These are phyloP conservation scores for Helianthus tuberosus DNA, from an alignment of 129 eudicot species.

Conservation along the genomic window DNA sequence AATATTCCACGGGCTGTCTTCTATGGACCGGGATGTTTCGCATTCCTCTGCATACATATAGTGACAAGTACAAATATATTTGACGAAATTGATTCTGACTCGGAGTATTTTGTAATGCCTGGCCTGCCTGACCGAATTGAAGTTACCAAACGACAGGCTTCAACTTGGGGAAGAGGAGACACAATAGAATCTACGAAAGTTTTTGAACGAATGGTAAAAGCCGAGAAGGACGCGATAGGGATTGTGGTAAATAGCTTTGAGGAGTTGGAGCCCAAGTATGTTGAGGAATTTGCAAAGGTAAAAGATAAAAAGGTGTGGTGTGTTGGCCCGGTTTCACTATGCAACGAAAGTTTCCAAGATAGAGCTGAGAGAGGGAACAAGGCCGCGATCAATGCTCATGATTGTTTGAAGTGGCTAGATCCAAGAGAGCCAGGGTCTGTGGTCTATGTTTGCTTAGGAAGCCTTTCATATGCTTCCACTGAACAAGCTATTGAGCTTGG, in stretches of 20 bases:
- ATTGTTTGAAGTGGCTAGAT: constrained; percentile 56
- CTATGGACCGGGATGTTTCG: constrained; percentile 62
- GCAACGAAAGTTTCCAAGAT: constrained; percentile 45
- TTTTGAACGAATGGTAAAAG: constrained; percentile 27
- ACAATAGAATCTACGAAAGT: constrained; percentile 14
- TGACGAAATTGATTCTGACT: constrained; percentile 27
- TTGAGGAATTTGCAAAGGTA: constrained; percentile 38
- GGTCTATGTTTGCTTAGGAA: constrained; percentile 57
- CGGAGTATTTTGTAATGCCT: constrained; percentile 56
- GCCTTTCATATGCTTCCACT: constrained; percentile 37
- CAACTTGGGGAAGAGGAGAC: constrained; percentile 27
- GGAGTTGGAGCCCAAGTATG: constrained; percentile 60
- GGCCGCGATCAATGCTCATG: constrained; percentile 34
- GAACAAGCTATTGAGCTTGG: constrained; percentile 54
- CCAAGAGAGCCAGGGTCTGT: constrained; percentile 37
- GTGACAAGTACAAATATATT: constrained; percentile 21
- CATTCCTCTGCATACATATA: constrained; percentile 42
- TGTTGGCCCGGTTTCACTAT: constrained; percentile 77
- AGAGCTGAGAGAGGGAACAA: constrained; percentile 54
- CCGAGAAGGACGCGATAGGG: constrained; percentile 39
- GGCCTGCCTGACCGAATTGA: constrained; percentile 56
- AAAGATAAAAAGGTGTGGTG: constrained; percentile 54
- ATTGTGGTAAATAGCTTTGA: constrained; percentile 61
- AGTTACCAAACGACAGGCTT: constrained; percentile 40
- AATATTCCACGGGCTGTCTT: constrained; percentile 62